These are phyloP conservation scores for Quercus glauca DNA, from an alignment of 306 rosid species.

Conservation along the genomic window DNA sequence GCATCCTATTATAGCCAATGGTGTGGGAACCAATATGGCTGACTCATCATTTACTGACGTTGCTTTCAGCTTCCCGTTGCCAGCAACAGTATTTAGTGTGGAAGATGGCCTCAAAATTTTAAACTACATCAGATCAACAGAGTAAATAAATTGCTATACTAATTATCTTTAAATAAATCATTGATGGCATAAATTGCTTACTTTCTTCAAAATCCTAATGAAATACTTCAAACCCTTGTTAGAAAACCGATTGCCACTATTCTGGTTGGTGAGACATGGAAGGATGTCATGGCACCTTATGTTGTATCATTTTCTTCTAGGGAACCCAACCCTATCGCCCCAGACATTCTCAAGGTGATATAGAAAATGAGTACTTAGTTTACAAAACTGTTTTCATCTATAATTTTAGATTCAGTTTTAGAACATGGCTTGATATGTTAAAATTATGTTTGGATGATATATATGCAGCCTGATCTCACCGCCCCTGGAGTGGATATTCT, in stretches of 20 bases:
- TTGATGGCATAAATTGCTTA: not conserved
- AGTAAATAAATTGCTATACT: conserved; percentile 8
- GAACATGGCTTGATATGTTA: too few species aligned
- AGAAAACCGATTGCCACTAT: conserved; percentile 30
- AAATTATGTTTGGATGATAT: not conserved
- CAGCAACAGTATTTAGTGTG: conserved; percentile 16
- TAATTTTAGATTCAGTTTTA: too few species aligned
- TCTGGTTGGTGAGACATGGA: conserved; percentile 6
- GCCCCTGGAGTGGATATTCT: conserved; percentile 35
- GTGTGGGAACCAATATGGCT: conserved; percentile 31
- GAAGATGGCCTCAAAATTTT: conserved; percentile 24
- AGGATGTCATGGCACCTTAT: conserved; percentile 23
- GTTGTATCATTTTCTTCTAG: conserved; percentile 30
- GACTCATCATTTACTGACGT: not conserved
- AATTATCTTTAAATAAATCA: not conserved
- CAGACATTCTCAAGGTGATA: conserved; percentile 33
- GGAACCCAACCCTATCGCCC: conserved; percentile 26
- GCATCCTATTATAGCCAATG: conserved; percentile 10
- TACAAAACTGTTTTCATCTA: not conserved
- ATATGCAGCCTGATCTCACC: conserved; percentile 27
- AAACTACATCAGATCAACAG: conserved; percentile 25
- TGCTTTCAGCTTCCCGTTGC: conserved; percentile 9
- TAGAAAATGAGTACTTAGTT: not conserved
- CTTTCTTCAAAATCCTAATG: not conserved
- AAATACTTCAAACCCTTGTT: not conserved